A percentile compares a stretch with the other conserved stretches of the same genome.
phyloP scores from a whole-genome alignment of 192 early-diverging fungal genomes.

The Linnemannia zychae region DNA sequence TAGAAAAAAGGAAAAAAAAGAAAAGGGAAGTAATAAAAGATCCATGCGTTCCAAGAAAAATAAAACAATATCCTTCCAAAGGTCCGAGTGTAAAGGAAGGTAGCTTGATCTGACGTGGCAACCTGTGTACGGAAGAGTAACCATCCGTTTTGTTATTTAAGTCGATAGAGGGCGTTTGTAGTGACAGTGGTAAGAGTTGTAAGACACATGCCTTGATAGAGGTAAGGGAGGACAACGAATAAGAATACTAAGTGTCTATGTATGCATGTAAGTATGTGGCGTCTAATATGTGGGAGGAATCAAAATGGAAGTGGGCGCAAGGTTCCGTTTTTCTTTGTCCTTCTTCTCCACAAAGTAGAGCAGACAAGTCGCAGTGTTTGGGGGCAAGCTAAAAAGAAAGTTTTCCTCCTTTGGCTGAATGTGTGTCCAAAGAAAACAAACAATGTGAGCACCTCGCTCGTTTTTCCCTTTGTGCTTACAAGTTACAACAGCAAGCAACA shows the following conservation, averaged over 20 bases:
- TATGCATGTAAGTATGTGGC: no score
- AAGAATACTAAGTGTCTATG: no score
- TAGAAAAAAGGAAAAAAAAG: no score
- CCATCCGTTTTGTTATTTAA: neutral
- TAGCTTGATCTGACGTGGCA: slow-evolving; percentile 33
- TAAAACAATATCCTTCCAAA: no score
- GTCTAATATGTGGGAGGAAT: neutral
- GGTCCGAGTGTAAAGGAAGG: neutral
- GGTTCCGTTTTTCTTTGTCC: neutral
- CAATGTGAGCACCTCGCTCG: neutral
- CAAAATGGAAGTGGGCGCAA: neutral
- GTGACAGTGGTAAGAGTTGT: neutral
- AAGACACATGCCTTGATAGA: no score
- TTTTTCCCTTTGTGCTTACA: neutral
- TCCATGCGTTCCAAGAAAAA: neutral
- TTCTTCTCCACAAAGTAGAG: slow-evolving; percentile 12
- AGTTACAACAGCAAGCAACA: neutral
- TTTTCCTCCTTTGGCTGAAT: neutral
- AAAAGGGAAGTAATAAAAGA: neutral
- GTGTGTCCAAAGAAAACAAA: neutral
- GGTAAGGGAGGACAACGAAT: no score
- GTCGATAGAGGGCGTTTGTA: neutral
- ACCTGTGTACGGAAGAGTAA: neutral
- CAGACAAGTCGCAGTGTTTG: neutral
- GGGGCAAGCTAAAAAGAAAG: neutral